Conservation (phyloP, 139 green algal genomes). For the Tetradesmus lagerheimii region DNA sequence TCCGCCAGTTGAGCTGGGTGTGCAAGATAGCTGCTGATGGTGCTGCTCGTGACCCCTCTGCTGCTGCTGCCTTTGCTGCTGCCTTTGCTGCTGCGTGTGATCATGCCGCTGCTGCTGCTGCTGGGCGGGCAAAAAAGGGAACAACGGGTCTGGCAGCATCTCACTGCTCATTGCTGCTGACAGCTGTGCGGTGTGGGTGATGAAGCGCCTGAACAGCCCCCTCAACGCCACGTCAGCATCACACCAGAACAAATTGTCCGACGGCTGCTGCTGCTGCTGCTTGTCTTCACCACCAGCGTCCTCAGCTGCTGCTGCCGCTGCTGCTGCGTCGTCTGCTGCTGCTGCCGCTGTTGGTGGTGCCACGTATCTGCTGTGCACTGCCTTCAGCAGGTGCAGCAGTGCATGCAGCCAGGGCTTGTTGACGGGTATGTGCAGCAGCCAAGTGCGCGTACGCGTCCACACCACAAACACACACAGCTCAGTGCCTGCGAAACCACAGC, state of each 20-base stretch:
- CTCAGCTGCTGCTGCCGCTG: neutral
- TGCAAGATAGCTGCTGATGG: no score
- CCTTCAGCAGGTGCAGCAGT: constrained; percentile 13
- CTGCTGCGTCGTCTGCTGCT: neutral
- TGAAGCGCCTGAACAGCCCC: constrained; percentile 11
- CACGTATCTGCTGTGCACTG: constrained; percentile 22
- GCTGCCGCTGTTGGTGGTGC: neutral
- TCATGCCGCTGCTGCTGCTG: neutral
- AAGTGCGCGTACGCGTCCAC: constrained; percentile 19
- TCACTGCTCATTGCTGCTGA: constrained; percentile 18
- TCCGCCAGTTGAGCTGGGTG: no score
- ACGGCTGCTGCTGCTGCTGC: neutral
- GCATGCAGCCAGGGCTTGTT: constrained; percentile 40
- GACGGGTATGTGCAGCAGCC: constrained; percentile 23
- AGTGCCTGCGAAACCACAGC: neutral
- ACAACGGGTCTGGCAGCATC: neutral
- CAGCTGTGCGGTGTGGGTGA: constrained; percentile 10
- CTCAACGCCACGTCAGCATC: neutral
- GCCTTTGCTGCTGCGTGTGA: no score
- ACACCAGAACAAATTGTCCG: constrained; percentile 30
- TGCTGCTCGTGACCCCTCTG: no score
- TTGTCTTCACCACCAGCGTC: neutral
- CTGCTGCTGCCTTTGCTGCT: no score
- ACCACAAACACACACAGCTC: constrained; percentile 25
- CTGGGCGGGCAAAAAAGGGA: neutral